phyloP scores from a whole-genome alignment of 2,329 filamentous ascomycete genomes.

The Emmonsiellopsis sp. region DNA sequence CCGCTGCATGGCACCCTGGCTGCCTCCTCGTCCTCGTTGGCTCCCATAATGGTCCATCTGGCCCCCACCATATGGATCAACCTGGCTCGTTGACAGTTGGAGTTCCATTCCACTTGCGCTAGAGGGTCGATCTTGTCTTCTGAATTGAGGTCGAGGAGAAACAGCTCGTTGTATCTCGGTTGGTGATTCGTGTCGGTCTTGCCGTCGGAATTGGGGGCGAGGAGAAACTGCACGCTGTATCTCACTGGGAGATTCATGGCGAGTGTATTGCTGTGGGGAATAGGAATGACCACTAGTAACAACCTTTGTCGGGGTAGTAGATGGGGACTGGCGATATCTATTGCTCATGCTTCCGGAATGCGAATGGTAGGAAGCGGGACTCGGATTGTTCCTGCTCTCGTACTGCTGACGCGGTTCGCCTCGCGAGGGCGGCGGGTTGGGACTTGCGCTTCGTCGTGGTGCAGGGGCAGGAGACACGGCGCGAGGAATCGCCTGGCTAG shows the following conservation, averaged over 20 bases:
- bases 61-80: slow-evolving; percentile 46
- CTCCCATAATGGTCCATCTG: slow-evolving; percentile 25
- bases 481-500: slow-evolving; percentile 26
- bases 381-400: slow-evolving; percentile 34
- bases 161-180: slow-evolving; percentile 30
- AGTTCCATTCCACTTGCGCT: slow-evolving; percentile 54
- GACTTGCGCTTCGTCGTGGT: slow-evolving; percentile 28
- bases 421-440: slow-evolving; percentile 19
- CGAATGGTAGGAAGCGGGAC: slow-evolving; percentile 35
- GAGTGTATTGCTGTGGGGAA: slow-evolving; percentile 30
- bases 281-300: slow-evolving; percentile 28
- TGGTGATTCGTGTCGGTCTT: slow-evolving; percentile 23
- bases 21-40: slow-evolving; percentile 31
- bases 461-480: slow-evolving; percentile 28
- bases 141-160: slow-evolving; percentile 45
- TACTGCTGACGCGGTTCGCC: slow-evolving; percentile 30
- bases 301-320: slow-evolving; percentile 18
- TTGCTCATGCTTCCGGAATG: slow-evolving; percentile 34
- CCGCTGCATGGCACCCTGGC: slow-evolving; percentile 32
- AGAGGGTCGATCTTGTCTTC: slow-evolving; percentile 39
- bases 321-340: slow-evolving; percentile 23
- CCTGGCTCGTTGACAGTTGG: slow-evolving; percentile 49
- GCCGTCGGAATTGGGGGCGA: slow-evolving; percentile 41
- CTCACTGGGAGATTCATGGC: slow-evolving; percentile 28
- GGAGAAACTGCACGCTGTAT: slow-evolving; percentile 41